Base-by-base conservation (phyloP, 805 yeast genomes). In the Yamadazyma endophytica region DNA sequence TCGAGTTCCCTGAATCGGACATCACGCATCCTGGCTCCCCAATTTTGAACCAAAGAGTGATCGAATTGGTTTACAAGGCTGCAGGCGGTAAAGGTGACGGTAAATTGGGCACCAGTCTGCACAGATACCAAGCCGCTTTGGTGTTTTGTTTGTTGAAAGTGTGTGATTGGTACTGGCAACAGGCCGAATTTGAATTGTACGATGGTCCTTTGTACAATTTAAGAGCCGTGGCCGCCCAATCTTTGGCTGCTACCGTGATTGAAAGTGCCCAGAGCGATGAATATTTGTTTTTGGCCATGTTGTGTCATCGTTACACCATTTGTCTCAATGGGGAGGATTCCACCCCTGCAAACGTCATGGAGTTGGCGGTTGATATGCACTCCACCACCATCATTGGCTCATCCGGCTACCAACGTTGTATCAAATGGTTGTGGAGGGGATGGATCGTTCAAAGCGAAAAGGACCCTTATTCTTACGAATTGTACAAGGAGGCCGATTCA, bases 361-460 rank as follows among this genome's bases (percentile, higher is more conserved):
- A 87, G 52, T 55, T 86, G 47, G 95, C 95, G 0, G 87, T 84
- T 17, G 96, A 87, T 50, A 75, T 79, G 74, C 95, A 87, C 44
- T 74, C 83, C 8, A 79, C 89, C 6, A 68, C 71, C 14, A 79
- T 86, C 12, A 84, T 88, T 45, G 79, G 87, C 2, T 76, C 94
- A 0, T 63, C 81, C 6, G 96, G 95, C 0, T 87, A 77, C 54
- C 95, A 87, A 56, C 63, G 95, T 32, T 85, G 95, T 59, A 71
- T 86, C 47, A 77, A 80, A 43, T 87, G 95, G 95, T 56, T 87
- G 29, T 87, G 96, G 96, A 65, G 89, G 35, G 96, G 96, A 17
- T 85, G 95, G 95, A 83, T 87, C 40, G 70, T 83, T 30, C 95
- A 86, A 56, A 73, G 82, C 14, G 74, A 78, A 9, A 55, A 53